Base-by-base conservation (phyloP, 345 rosid species). In the Excoecaria cochinchinensis region DNA sequence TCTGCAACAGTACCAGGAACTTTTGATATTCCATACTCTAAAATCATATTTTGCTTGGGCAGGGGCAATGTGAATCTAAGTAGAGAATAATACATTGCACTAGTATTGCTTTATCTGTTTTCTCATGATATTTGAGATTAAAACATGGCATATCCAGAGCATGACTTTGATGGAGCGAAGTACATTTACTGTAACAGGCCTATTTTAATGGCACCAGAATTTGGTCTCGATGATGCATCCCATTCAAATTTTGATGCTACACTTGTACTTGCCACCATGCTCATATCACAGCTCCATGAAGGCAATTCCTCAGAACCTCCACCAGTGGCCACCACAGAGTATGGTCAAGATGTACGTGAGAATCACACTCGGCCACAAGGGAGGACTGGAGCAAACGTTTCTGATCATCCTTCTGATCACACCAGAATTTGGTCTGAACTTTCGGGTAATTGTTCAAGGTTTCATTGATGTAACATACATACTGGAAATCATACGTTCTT, bases 401-500 rank as follows among this genome's bases (percentile, higher is more conserved):
- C 89, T 39, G 92, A 86, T 85, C 90, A 91, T 59, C 93, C 89
- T 74, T 91, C 95, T 76, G 90, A 85, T 77, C 91, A 89, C 81
- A 95, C 97, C 67, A 87, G 89, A 88, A 87, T 93, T 79, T 95
- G 99, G 97, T 91, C 97, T 79, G 91, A 93, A 53, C 95, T 93
- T 82, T 88, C 97, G 72, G 98, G 98, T 89, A 85, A 75, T 31
- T 64, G 11, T 63, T 64, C 47, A 47, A 44, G 44, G 31, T 44
- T 63, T 67, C 56, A 17, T 9, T 77, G 67, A 70, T 63, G 51
- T 50, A 77, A 17, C 57, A 51, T 64, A n/a, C 25, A 52, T 67
- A 38, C 38, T 65, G 52, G 22, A 80, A 82, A 75, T 46, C 53
- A 81, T 76, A 62, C 4, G 14, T 58, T 39, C 61, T 50, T 80